Conservation (phyloP, 305 asterid genomes). For the Fraxinus paxiana region DNA sequence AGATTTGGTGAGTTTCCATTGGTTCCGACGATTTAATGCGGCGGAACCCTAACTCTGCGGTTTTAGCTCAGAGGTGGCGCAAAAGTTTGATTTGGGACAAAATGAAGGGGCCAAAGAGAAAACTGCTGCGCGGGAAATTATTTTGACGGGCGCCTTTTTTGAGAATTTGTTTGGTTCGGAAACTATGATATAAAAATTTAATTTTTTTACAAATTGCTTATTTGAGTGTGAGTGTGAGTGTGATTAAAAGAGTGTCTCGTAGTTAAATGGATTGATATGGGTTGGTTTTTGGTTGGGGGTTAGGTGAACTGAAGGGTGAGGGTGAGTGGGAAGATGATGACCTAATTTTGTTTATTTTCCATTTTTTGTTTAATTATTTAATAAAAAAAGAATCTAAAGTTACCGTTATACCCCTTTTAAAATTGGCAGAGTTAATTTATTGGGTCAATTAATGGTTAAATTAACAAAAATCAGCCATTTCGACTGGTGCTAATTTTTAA, state of each 20-base stretch:
- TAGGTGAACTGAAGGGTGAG: neutral
- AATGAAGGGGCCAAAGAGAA: neutral
- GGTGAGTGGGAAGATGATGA: neutral
- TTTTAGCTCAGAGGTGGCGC: neutral
- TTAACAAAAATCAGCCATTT: neutral
- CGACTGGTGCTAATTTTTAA: neutral
- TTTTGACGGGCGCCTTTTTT: neutral
- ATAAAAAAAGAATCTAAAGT: neutral
- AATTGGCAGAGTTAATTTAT: neutral
- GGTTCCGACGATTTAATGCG: constrained; percentile 5
- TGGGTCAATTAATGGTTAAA: neutral
- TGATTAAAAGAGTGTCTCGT: neutral
- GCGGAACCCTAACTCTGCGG: constrained; percentile 31
- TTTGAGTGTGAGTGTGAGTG: neutral
- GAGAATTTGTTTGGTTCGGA: neutral
- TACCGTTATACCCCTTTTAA: neutral
- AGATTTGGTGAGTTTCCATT: constrained; percentile 28
- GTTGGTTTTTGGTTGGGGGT: neutral
- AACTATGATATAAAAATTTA: neutral
- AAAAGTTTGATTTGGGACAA: neutral
- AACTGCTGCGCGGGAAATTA: constrained; percentile 27
- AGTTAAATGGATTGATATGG: neutral
- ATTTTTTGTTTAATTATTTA: neutral
- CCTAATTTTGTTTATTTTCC: neutral
- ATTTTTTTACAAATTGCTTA: neutral